phyloP scores from a whole-genome alignment of 2,329 filamentous ascomycete species.

The Ceratocystis papillata region DNA sequence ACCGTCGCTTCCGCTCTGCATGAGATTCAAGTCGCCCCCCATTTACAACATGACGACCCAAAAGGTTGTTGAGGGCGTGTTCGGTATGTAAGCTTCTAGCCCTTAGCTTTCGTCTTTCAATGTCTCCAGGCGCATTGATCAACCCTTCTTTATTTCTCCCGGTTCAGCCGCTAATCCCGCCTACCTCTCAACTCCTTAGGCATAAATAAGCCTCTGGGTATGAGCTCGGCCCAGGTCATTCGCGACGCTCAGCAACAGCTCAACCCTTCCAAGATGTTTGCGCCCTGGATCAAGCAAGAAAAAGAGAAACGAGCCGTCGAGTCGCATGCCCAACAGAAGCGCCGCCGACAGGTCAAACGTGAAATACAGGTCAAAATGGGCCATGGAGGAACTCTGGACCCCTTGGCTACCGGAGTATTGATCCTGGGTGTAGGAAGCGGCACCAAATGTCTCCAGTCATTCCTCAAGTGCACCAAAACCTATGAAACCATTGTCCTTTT shows the following conservation, averaged over 20 bases:
- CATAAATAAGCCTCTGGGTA: slow-evolving; percentile 81
- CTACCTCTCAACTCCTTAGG: slow-evolving; percentile 40
- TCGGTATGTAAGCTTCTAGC: slow-evolving; percentile 37
- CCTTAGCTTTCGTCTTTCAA: not conserved
- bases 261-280: slow-evolving; percentile 69
- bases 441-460: slow-evolving; percentile 69
- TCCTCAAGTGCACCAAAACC: slow-evolving; percentile 80
- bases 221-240: slow-evolving; percentile 82
- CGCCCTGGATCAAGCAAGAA: slow-evolving; percentile 61
- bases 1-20: slow-evolving; percentile 15
- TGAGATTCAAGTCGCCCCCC: slow-evolving; percentile 12
- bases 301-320: slow-evolving; percentile 46
- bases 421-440: slow-evolving; percentile 79
- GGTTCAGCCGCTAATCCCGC: not conserved
- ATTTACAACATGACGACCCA: slow-evolving; percentile 44
- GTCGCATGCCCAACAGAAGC: slow-evolving; percentile 47
- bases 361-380: slow-evolving; percentile 77
- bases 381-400: slow-evolving; percentile 90
- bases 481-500: slow-evolving; percentile 88
- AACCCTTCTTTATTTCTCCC: not conserved
- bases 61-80: slow-evolving; percentile 46
- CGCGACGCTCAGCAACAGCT: slow-evolving; percentile 78
- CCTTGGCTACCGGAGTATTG: slow-evolving; percentile 83
- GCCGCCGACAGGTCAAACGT: slow-evolving; percentile 47
- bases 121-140: not conserved